Conservation (phyloP, 2,329 filamentous ascomycete species). For the Cordyceps fumosorosea region DNA sequence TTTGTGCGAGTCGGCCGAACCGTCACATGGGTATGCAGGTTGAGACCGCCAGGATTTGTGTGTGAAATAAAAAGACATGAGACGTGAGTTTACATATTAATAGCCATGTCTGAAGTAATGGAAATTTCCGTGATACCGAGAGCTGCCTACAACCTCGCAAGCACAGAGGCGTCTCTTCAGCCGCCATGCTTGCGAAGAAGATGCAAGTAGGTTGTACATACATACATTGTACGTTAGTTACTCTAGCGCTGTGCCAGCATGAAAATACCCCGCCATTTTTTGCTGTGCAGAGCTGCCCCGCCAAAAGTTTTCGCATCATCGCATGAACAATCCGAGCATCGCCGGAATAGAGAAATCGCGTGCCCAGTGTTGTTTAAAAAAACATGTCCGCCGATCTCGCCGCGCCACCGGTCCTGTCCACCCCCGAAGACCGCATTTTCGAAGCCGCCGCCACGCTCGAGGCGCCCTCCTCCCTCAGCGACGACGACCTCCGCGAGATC, state of each 20-base stretch:
- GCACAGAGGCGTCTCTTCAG: not conserved
- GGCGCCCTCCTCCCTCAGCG: slow-evolving; percentile 32
- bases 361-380: not conserved
- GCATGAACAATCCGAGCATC: not conserved
- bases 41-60: too few relatives aligned
- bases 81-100: not conserved
- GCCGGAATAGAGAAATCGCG: not conserved
- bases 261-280: slow-evolving; percentile 9
- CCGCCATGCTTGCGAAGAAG: not conserved
- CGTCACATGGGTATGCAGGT: not conserved
- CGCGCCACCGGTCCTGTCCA: slow-evolving; percentile 55
- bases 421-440: slow-evolving; percentile 53
- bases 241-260: not conserved
- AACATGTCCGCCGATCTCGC: slow-evolving; percentile 42
- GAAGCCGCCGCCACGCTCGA: slow-evolving; percentile 38
- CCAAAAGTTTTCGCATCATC: slow-evolving; percentile 10
- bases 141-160: not conserved
- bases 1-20: not conserved
- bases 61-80: too few relatives aligned
- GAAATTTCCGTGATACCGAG: not conserved
- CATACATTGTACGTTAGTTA: too few relatives aligned
- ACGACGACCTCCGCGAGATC: slow-evolving; percentile 65
- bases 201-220: too few relatives aligned
- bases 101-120: not conserved
- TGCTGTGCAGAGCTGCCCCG: slow-evolving; percentile 11